Evolutionary conservation across 2,329 filamentous ascomycete genomes (phyloP).

Genomic region (Colletotrichum sp.): DNA sequence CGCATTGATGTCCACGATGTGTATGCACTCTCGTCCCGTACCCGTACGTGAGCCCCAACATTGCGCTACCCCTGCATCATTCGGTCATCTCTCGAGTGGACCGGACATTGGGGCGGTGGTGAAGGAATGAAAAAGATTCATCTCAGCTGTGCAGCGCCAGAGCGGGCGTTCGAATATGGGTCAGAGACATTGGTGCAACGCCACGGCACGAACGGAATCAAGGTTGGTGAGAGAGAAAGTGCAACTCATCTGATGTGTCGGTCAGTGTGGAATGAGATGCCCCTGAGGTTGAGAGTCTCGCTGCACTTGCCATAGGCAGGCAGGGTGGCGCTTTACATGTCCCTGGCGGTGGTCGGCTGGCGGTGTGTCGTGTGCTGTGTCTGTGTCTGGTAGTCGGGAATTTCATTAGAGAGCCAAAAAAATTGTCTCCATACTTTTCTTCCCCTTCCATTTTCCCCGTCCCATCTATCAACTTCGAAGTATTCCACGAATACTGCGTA

Average conservation of each 20-base stretch:
- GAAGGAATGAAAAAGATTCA: background rate
- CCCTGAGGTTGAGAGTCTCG: background rate
- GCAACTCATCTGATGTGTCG: background rate
- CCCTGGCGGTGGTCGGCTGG: background rate
- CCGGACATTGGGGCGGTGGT: background rate
- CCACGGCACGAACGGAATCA: background rate
- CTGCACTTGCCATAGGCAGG: background rate
- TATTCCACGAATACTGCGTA: background rate
- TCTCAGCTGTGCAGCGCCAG: background rate
- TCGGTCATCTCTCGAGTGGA: background rate
- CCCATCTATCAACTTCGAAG: background rate
- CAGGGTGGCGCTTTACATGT: background rate
- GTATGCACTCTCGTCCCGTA: background rate
- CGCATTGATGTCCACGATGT: background rate
- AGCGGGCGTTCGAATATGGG: background rate
- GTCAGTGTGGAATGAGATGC: background rate
- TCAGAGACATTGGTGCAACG: background rate
- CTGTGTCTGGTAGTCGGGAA: background rate
- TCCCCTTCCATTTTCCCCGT: background rate
- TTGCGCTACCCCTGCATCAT: background rate
- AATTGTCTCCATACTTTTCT: background rate
- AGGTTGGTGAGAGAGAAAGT: background rate
- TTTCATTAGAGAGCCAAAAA: background rate
- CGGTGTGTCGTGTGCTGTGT: background rate
- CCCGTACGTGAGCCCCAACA: background rate